Conservation (phyloP, 345 rosid species). For the Adansonia digitata region DNA sequence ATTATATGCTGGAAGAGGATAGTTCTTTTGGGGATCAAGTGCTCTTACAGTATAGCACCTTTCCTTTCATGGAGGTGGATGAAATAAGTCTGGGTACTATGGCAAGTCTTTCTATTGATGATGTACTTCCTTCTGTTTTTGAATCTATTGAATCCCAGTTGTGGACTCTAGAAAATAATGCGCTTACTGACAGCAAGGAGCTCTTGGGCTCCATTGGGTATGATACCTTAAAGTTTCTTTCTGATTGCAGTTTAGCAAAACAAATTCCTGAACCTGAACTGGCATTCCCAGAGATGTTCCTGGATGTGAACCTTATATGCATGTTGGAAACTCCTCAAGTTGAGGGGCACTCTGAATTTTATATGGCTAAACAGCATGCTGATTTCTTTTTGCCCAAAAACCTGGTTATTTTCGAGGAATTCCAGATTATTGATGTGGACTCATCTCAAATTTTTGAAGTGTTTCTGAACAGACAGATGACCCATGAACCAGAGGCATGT, state of each 20-base stretch:
- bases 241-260: conserved; percentile 38
- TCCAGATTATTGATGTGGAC: conserved; percentile 42
- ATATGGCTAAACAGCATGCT: conserved; percentile 21
- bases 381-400: conserved; percentile 20
- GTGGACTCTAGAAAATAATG: conserved; percentile 24
- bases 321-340: conserved; percentile 33
- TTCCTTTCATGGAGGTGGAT: conserved; percentile 71
- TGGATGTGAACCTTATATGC: conserved; percentile 40
- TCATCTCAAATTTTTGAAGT: conserved; percentile 36
- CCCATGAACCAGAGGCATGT: conserved; percentile 40
- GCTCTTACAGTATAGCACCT: conserved; percentile 28
- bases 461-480: conserved; percentile 33
- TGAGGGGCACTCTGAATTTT: conserved; percentile 25
- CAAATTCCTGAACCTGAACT: conserved; percentile 36
- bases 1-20: conserved; percentile 37
- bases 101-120: conserved; percentile 34
- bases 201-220: conserved; percentile 36
- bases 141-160: conserved; percentile 29
- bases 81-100: conserved; percentile 42
- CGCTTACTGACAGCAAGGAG: conserved; percentile 33
- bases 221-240: conserved; percentile 38
- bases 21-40: conserved; percentile 28
- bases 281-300: conserved; percentile 24
- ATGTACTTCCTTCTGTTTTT: conserved; percentile 45
- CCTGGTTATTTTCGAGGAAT: conserved; percentile 48